Base-by-base conservation (phyloP, 2,329 filamentous ascomycete genomes). In the Apiospora marii region DNA sequence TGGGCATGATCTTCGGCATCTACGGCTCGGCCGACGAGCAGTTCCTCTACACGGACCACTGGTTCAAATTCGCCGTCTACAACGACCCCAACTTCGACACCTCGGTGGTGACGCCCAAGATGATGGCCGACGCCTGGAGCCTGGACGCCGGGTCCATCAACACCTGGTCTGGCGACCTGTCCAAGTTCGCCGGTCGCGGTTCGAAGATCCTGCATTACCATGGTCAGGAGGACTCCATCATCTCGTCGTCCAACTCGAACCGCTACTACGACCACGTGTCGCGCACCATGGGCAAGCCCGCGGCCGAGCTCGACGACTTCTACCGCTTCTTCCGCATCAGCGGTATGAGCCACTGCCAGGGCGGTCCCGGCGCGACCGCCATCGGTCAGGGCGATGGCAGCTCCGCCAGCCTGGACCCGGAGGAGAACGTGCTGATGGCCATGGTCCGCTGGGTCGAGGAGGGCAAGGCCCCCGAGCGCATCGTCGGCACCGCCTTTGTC, bases 281-380 rank as follows among this genome's bases (percentile, higher is more conserved):
- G 2, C 27, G 78, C 37, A 86, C 83, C 0, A 86, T 88, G 85
- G 75, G 74, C 12, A 75, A 81, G 0, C 74, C 79, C 0, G 69
- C 78, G 1, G 67, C 74, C 0, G 73, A 83, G 71, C 77, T 87
- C 6, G 84, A 87, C 72, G 76, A 79, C 0, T 87, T 86, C 73
- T 85, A 87, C 74, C 83, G 88, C 68, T 85, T 83, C 78, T 90
- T 90, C 81, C 82, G 83, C 48, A 84, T 90, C 73, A 84, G 83
- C 6, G 87, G 88, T 7, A 87, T 88, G 81, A 81, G 79, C 3
- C 88, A 90, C 77, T 90, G 88, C 76, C 74, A 70, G 13, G 84
- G 84, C 7, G 87, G 87, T 4, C 77, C 78, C 19, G 86, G 85
- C 0, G 84, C 85, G 1, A 79, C 71, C 13, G 72, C 74, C 13